These are phyloP conservation scores for Halophytophthora polymorphica DNA, from an alignment of 352 stramenopile species.

Conservation along the genomic window DNA sequence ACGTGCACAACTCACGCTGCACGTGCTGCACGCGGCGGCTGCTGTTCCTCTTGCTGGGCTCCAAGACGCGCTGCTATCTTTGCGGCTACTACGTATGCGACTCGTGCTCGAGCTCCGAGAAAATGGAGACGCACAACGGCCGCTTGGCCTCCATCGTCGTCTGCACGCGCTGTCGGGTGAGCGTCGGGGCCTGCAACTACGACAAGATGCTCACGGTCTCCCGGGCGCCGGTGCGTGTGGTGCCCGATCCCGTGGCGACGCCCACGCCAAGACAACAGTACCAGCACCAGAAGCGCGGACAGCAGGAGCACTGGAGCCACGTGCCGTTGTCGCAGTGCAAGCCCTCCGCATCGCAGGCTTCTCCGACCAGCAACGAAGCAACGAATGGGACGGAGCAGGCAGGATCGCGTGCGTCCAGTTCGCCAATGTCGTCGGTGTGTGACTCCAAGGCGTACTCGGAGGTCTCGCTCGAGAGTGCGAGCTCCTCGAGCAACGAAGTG, in stretches of 20 bases:
- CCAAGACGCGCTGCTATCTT: conserved; percentile 24
- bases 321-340: no score
- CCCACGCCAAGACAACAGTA: no score
- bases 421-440: no score
- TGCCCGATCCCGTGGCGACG: conserved; percentile 1
- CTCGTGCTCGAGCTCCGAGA: conserved; percentile 14
- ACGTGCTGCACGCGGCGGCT: conserved; percentile 30
- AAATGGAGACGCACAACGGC: conserved; percentile 32
- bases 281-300: no score
- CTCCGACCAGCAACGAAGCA: no score
- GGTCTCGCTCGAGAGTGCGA: no score
- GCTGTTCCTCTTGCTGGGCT: conserved; percentile 8
- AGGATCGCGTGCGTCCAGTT: no score
- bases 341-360: no score
- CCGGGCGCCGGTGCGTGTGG: conserved; percentile 9
- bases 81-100: conserved; percentile 32
- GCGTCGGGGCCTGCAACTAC: conserved; percentile 24
- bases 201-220: conserved; percentile 18
- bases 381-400: no score
- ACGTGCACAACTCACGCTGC: conserved; percentile 24
- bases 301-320: no score
- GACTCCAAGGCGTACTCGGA: no score
- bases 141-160: conserved; percentile 19
- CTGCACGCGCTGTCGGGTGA: conserved; percentile 21
- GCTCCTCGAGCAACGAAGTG: no score